Conservation (phyloP, 176 grass and related monocot genomes). For the Poa pratensis region DNA sequence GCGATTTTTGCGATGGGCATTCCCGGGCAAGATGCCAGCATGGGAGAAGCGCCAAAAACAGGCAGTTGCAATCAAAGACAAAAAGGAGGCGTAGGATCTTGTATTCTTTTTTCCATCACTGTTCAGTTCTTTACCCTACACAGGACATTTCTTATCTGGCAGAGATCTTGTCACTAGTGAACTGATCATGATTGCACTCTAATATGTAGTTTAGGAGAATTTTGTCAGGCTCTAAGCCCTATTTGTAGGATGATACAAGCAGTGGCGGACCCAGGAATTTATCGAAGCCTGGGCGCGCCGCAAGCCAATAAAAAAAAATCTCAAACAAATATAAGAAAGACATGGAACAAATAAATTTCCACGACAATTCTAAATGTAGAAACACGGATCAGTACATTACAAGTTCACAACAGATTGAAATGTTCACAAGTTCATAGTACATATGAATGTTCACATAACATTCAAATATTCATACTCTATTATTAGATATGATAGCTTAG, state of each 20-base stretch:
- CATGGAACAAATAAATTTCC: too few relatives aligned
- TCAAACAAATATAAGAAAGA: too few relatives aligned
- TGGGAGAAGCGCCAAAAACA: constrained; percentile 89
- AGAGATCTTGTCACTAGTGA: constrained; percentile 30
- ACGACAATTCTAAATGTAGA: too few relatives aligned
- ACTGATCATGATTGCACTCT: constrained; percentile 44
- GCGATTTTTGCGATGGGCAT: constrained; percentile 75
- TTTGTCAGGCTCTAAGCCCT: constrained; percentile 44
- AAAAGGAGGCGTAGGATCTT: constrained; percentile 64
- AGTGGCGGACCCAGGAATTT: too few relatives aligned
- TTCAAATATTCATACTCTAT: too few relatives aligned
- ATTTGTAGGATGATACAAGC: constrained; percentile 40
- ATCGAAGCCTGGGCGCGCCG: too few relatives aligned
- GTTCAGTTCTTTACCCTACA: constrained; percentile 35
- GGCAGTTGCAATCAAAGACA: constrained; percentile 63
- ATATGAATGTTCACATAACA: too few relatives aligned
- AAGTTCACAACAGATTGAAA: too few relatives aligned
- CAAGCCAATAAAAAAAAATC: too few relatives aligned
- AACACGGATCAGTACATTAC: too few relatives aligned
- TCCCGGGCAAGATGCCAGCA: constrained; percentile 87
- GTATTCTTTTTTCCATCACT: constrained; percentile 19
- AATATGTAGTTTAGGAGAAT: constrained; percentile 62
- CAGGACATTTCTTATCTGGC: constrained; percentile 27
- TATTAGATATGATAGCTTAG: too few relatives aligned
- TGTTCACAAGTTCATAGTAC: too few relatives aligned